Conservation (phyloP, 306 rosid genomes). For the Lotus japonicus region DNA sequence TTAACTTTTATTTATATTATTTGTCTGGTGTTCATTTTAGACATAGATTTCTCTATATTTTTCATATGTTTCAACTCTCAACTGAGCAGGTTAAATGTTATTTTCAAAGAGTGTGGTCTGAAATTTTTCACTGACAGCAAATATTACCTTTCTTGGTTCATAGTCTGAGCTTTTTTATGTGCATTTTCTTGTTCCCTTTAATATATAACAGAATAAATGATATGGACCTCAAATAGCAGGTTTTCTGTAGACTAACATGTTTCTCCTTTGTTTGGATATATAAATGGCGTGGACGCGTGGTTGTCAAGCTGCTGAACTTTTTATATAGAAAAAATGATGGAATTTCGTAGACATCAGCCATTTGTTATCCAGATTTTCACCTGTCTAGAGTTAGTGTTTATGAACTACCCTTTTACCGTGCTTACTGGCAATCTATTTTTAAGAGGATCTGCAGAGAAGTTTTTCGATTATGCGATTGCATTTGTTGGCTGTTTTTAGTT, state of each 20-base stretch:
- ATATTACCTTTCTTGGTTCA: slow-evolving; percentile 9
- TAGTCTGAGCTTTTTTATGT: not conserved
- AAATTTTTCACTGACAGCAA: slow-evolving; percentile 16
- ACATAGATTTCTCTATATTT: not conserved
- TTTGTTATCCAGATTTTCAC: not conserved
- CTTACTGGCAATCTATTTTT: not conserved
- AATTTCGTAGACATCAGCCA: not conserved
- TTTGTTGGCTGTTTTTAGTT: not conserved
- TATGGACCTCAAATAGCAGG: not conserved
- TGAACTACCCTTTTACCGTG: not conserved
- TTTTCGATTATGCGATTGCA: slow-evolving; percentile 9
- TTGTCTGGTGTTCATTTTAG: slow-evolving; percentile 9
- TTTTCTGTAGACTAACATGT: not conserved
- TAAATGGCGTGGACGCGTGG: not conserved
- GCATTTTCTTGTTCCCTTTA: not conserved
- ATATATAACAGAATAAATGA: slow-evolving; percentile 2
- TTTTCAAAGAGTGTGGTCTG: slow-evolving; percentile 11
- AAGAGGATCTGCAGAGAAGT: not conserved
- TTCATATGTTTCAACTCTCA: slow-evolving; percentile 1
- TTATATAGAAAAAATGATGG: not conserved
- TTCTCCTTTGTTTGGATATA: not conserved
- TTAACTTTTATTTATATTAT: slow-evolving; percentile 15
- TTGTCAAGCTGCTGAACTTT: not conserved
- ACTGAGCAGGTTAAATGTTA: not conserved
- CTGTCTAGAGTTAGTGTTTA: not conserved